phyloP scores from a whole-genome alignment of 352 stramenopile species.

The Phytophthora brassicae region DNA sequence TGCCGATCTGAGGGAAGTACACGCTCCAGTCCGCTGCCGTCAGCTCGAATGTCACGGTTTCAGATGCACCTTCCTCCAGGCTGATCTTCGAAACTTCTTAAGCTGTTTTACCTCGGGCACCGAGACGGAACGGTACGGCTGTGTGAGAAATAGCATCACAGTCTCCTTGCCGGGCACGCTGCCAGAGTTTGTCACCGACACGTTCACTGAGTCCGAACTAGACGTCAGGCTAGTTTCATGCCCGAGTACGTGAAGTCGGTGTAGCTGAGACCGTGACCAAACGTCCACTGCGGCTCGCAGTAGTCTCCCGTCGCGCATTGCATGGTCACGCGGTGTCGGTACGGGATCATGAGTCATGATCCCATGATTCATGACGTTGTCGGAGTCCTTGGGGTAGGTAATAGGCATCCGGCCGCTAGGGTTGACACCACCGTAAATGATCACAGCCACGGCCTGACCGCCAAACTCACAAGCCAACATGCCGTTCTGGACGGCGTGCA shows the following conservation, averaged over 20 bases:
- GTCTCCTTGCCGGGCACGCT: slow-evolving; percentile 5
- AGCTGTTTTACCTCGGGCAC: slow-evolving; percentile 18
- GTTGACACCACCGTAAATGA: slow-evolving; percentile 11
- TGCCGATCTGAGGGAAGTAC: slow-evolving; percentile 45
- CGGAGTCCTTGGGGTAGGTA: slow-evolving; percentile 10
- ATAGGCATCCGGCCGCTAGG: slow-evolving; percentile 12
- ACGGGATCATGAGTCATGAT: too few relatives aligned
- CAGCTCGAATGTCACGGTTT: slow-evolving; percentile 22
- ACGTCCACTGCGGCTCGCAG: slow-evolving; percentile 45
- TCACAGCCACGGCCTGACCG: slow-evolving; percentile 6
- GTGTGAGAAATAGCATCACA: slow-evolving; percentile 10
- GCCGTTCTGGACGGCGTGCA: slow-evolving; percentile 68
- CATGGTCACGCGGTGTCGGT: slow-evolving; percentile 9
- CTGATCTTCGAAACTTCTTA: slow-evolving; percentile 17
- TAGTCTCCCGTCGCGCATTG: slow-evolving; percentile 13
- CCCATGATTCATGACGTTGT: too few relatives aligned
- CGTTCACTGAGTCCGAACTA: slow-evolving; percentile 11
- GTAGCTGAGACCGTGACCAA: slow-evolving; percentile 60
- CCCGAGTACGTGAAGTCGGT: slow-evolving; percentile 50
- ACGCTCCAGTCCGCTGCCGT: slow-evolving; percentile 35
- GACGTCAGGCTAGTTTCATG: slow-evolving; percentile 22
- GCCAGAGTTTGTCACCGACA: slow-evolving; percentile 11
- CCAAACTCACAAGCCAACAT: slow-evolving; percentile 50
- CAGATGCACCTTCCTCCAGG: slow-evolving; percentile 5
- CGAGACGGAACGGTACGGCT: slow-evolving; percentile 16